phyloP scores from a whole-genome alignment of 441 rosid species.

The Jatropha podagrica region DNA sequence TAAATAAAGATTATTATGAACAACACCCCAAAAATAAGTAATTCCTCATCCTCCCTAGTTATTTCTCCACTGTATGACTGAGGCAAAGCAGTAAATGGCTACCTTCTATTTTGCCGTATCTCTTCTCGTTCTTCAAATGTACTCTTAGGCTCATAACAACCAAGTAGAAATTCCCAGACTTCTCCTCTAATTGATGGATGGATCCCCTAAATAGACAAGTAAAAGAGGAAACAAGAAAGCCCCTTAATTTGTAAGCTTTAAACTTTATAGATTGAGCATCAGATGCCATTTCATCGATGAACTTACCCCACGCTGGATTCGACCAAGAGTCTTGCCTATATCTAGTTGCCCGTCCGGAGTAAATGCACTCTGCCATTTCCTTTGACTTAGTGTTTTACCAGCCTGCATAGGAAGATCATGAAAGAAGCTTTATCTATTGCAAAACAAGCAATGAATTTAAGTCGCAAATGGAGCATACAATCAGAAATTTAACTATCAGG shows the following conservation, averaged over 20 bases:
- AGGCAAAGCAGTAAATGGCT: slow-evolving; percentile 17
- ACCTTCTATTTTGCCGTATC: slow-evolving; percentile 74
- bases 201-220: slow-evolving; percentile 50
- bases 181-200: slow-evolving; percentile 98
- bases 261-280: slow-evolving; percentile 8
- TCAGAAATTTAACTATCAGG: neutral
- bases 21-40: neutral
- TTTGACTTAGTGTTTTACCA: slow-evolving; percentile 85
- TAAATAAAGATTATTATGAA: neutral
- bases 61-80: neutral
- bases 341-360: slow-evolving; percentile 67
- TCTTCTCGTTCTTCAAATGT: slow-evolving; percentile 83
- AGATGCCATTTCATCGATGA: neutral
- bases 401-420: slow-evolving; percentile 50
- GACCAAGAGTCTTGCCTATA: slow-evolving; percentile 66
- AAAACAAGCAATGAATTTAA: slow-evolving; percentile 4
- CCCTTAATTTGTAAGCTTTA: neutral
- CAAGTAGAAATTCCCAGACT: slow-evolving; percentile 97
- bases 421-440: slow-evolving; percentile 13
- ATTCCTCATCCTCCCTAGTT: neutral
- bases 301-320: slow-evolving; percentile 89
- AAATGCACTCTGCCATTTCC: slow-evolving; percentile 95
- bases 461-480: neutral
- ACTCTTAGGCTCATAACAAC: slow-evolving; percentile 85
- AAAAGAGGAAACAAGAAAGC: neutral